These are phyloP conservation scores for Trametes hirsuta DNA, from an alignment of 1,284 basidiomycete genomes.

Conservation along the genomic window DNA sequence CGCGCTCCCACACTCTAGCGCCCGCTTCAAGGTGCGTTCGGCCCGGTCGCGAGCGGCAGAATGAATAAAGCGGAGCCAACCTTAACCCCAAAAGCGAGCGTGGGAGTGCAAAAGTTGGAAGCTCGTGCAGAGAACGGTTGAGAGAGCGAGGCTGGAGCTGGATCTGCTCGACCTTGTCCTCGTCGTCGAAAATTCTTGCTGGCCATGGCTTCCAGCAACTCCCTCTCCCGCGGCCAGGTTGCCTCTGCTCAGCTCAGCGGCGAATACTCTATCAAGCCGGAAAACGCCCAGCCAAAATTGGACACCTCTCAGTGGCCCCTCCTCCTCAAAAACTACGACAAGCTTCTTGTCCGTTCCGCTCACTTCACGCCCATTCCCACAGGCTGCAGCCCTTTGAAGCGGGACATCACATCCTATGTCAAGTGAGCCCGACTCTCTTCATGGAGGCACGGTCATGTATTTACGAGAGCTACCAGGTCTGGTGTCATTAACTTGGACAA, in stretches of 20 bases:
- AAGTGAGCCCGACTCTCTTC: constrained; percentile 56
- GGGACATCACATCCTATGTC: constrained; percentile 90
- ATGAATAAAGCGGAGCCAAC: not conserved
- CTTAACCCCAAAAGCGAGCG: constrained; percentile 15
- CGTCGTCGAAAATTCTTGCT: constrained; percentile 20
- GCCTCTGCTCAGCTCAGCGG: constrained; percentile 73
- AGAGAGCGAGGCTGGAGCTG: not conserved
- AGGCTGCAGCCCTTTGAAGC: constrained; percentile 90
- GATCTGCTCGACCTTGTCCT: constrained; percentile 1
- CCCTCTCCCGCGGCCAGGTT: constrained; percentile 66
- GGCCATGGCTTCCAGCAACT: constrained; percentile 49
- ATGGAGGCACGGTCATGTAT: not conserved
- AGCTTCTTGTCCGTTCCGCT: constrained; percentile 89
- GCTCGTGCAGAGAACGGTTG: not conserved
- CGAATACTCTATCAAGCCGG: constrained; percentile 86
- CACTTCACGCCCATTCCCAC: constrained; percentile 98
- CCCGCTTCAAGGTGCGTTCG: too few relatives aligned
- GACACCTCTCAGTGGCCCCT: constrained; percentile 99
- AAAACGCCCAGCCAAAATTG: constrained; percentile 72
- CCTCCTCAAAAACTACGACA: constrained; percentile 98
- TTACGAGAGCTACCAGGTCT: constrained; percentile 55
- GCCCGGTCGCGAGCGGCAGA: too few relatives aligned
- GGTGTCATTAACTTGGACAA: constrained; percentile 99
- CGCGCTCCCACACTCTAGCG: constrained; percentile 16
- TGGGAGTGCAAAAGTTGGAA: constrained; percentile 24